These are phyloP conservation scores for Colletotrichum orchidophilum DNA, from an alignment of 2,329 filamentous ascomycete species.

Conservation along the genomic window DNA sequence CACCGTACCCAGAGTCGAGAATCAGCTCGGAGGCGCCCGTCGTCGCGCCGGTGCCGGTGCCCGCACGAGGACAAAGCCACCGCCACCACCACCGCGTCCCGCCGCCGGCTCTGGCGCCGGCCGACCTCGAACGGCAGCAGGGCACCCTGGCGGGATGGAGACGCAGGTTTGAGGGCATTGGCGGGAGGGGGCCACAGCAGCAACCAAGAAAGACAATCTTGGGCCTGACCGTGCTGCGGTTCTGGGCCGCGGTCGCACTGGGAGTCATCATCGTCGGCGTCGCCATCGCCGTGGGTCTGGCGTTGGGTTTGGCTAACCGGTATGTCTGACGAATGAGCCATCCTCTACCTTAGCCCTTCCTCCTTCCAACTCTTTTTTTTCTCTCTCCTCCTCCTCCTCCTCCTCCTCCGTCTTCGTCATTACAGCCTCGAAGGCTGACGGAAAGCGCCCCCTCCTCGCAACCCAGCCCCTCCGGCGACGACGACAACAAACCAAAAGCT, in stretches of 20 bases:
- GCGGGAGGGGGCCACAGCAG: constrained; percentile 1
- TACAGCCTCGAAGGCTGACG: constrained; percentile 30
- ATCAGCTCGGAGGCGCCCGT: constrained; percentile 12
- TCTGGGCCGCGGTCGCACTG: constrained; percentile 30
- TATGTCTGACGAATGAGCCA: constrained; percentile 24
- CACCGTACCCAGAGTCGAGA: constrained; percentile 16
- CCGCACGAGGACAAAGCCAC: not conserved
- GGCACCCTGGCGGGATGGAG: constrained; percentile 9
- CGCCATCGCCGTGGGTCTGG: constrained; percentile 31
- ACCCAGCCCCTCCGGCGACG: not conserved
- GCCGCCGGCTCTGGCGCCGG: constrained; percentile 4
- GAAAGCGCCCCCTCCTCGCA: not conserved
- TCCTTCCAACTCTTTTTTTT: constrained; percentile 6
- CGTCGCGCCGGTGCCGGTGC: not conserved
- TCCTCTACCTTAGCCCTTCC: not conserved
- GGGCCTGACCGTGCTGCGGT: constrained; percentile 28
- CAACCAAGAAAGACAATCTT: constrained; percentile 25
- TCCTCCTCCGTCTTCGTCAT: not conserved
- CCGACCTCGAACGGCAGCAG: constrained; percentile 5
- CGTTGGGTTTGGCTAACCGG: constrained; percentile 29
- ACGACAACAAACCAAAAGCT: not conserved
- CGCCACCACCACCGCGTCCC: not conserved
- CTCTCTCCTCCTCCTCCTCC: not conserved
- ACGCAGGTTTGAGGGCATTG: constrained; percentile 6
- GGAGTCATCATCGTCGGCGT: constrained; percentile 27